Evolutionary conservation across 768 basidiomycete genomes (phyloP).

Genomic region (Pisolithus tinctorius): DNA sequence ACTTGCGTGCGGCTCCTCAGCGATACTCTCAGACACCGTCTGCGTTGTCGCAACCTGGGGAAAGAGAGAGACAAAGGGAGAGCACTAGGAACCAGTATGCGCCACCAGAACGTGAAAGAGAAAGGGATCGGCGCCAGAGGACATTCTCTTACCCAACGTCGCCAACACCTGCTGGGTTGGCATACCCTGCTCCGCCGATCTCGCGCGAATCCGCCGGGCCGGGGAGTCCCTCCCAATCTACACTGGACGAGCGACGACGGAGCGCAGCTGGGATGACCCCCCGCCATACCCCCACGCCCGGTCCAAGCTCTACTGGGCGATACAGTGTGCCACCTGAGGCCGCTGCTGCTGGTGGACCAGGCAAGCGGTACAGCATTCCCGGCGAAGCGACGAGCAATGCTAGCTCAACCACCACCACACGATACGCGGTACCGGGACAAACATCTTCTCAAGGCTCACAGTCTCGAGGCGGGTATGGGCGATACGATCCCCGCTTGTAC

Average conservation of each 20-base stretch:
- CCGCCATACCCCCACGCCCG: constrained; percentile 8
- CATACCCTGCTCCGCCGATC: constrained; percentile 24
- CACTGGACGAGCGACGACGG: constrained; percentile 21
- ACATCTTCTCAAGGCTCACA: constrained; percentile 13
- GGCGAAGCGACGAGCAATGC: not conserved
- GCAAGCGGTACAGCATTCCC: not conserved
- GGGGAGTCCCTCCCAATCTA: constrained; percentile 9
- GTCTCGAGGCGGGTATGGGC: constrained; percentile 10
- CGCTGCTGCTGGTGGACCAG: constrained; percentile 6
- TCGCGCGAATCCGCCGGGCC: constrained; percentile 13
- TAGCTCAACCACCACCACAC: not conserved
- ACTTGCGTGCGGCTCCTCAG: constrained; percentile 1
- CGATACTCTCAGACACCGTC: constrained; percentile 8
- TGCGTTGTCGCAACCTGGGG: constrained; percentile 10
- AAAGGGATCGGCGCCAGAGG: not conserved
- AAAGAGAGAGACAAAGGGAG: constrained; percentile 10
- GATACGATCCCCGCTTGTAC: constrained; percentile 19
- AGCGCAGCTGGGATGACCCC: constrained; percentile 23
- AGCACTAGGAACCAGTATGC: not conserved
- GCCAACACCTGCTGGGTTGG: constrained; percentile 18
- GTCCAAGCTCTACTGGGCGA: constrained; percentile 4
- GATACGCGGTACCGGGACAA: constrained; percentile 5
- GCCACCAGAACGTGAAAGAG: not conserved
- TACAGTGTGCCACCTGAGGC: constrained; percentile 1
- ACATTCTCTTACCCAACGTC: constrained; percentile 20